phyloP scores from a whole-genome alignment of 768 basidiomycete species.

The Boletus coccyginus region DNA sequence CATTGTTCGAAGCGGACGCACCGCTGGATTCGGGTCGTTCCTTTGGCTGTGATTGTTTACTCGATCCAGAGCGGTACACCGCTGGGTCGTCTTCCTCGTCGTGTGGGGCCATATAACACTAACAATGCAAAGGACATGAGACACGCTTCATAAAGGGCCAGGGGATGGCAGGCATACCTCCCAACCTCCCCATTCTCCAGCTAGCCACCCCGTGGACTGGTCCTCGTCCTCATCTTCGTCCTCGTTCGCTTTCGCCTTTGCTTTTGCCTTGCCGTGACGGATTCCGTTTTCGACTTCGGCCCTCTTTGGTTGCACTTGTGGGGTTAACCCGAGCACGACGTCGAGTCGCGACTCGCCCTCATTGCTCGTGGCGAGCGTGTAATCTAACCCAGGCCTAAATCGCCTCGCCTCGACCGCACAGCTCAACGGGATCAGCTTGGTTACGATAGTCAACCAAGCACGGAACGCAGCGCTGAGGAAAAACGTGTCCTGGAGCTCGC shows the following conservation, averaged over 20 bases:
- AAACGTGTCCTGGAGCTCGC: constrained; percentile 66
- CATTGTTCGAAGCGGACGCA: constrained; percentile 13
- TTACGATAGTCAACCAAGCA: constrained; percentile 80
- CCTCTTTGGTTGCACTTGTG: constrained; percentile 39
- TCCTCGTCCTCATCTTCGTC: constrained; percentile 29
- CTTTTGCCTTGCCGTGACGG: constrained; percentile 30
- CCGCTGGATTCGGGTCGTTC: constrained; percentile 10
- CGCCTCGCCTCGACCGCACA: constrained; percentile 79
- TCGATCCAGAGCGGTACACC: constrained; percentile 71
- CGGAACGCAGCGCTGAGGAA: constrained; percentile 83
- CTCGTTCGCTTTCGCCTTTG: constrained; percentile 23
- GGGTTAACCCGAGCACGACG: constrained; percentile 83
- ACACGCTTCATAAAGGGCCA: not conserved
- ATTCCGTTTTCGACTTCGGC: constrained; percentile 6
- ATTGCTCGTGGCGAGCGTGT: constrained; percentile 52
- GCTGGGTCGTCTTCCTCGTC: constrained; percentile 95
- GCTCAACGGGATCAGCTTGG: constrained; percentile 66
- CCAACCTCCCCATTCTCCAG: constrained; percentile 89
- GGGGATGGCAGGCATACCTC: constrained; percentile 52
- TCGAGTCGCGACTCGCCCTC: constrained; percentile 81
- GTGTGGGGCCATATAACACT: constrained; percentile 96
- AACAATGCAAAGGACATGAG: not conserved
- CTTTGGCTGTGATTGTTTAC: constrained; percentile 33
- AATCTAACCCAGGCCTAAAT: constrained; percentile 76
- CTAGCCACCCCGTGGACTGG: constrained; percentile 55